A percentile compares a stretch with the other conserved stretches of the same genome.
These are phyloP conservation scores for Astrocystis sublimbata DNA, from an alignment of 495 filamentous ascomycete species.

Conservation along the genomic window DNA sequence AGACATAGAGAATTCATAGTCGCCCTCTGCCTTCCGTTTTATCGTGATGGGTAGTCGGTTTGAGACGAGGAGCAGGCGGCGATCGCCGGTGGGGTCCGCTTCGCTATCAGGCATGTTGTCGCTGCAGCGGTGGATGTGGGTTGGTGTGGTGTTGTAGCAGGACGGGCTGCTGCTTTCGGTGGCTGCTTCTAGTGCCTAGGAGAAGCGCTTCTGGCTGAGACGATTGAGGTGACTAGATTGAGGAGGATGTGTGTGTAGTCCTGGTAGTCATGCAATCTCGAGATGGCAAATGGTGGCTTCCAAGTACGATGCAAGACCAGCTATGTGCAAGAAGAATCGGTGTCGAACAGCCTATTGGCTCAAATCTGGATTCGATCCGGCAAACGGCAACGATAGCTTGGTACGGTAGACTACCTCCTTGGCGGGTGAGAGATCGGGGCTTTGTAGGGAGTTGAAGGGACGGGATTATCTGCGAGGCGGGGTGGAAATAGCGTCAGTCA, in stretches of 20 bases:
- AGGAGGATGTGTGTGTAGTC: background rate
- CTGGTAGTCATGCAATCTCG: background rate
- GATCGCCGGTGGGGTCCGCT: slow-evolving; percentile 27
- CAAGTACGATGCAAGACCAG: background rate
- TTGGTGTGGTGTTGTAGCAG: background rate
- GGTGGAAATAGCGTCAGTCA: background rate
- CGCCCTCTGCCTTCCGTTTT: slow-evolving; percentile 77
- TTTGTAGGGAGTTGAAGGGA: background rate
- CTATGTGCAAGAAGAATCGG: no score
- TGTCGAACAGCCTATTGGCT: no score
- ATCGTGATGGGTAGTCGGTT: slow-evolving; percentile 95
- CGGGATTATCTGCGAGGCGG: background rate
- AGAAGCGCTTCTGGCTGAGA: background rate
- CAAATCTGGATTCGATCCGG: no score
- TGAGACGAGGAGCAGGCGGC: slow-evolving; percentile 77
- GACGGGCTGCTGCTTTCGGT: background rate
- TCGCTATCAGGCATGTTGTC: slow-evolving; percentile 27
- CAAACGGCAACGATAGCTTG: background rate
- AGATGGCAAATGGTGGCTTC: background rate
- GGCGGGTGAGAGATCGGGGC: background rate
- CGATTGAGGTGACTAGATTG: background rate
- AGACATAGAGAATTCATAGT: slow-evolving; percentile 89
- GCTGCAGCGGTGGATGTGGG: background rate
- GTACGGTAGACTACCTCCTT: background rate
- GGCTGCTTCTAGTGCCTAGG: background rate